A percentile compares a stretch with the other conserved stretches of the same genome.
Conservation (phyloP, 345 rosid genomes). For the Salix koriyanagi region DNA sequence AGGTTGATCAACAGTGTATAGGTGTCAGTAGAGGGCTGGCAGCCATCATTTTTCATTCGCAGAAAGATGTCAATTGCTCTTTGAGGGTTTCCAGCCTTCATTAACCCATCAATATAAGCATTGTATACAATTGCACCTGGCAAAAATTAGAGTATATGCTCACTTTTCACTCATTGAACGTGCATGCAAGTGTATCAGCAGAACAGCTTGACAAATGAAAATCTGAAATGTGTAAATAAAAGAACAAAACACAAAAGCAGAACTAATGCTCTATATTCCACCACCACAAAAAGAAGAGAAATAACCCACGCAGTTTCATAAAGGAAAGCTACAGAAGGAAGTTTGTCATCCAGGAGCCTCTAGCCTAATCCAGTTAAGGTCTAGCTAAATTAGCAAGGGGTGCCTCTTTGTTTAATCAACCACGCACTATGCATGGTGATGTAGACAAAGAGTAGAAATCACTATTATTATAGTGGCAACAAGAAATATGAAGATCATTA, state of each 20-base stretch:
- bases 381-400: no score
- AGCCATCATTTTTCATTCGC: conserved; percentile 77
- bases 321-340: no score
- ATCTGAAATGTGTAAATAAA: background rate
- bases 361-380: no score
- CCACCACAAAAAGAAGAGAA: background rate
- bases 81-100: conserved; percentile 58
- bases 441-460: no score
- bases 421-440: no score
- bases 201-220: background rate
- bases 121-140: conserved; percentile 74
- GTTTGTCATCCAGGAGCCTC: no score
- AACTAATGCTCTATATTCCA: background rate
- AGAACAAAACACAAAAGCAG: background rate
- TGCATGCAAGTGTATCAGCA: background rate
- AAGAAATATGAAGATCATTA: no score
- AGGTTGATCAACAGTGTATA: conserved; percentile 82
- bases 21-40: conserved; percentile 70
- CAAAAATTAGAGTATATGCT: background rate
- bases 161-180: background rate
- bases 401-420: no score
- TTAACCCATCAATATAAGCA: conserved; percentile 77
- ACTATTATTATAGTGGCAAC: no score
- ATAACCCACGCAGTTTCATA: no score
- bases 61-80: conserved; percentile 7